Conservation (phyloP, 768 basidiomycete genomes). For the Kwoniella bestiolae region DNA sequence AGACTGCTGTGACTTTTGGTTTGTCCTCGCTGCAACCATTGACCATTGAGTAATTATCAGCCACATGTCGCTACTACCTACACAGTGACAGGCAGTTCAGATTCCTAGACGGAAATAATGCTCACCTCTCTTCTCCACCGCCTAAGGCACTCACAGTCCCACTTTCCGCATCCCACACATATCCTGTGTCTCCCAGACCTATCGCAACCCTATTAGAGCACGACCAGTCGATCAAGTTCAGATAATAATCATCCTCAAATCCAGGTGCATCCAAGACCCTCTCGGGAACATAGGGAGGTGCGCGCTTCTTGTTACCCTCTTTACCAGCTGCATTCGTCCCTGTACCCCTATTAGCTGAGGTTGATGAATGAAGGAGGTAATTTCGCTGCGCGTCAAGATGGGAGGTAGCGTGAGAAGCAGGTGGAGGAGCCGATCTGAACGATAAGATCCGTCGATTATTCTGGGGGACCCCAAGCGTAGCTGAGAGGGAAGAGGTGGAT, state of each 20-base stretch:
- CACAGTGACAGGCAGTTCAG: no score
- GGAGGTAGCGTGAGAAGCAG: constrained; percentile 37
- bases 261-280: constrained; percentile 95
- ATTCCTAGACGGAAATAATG: background rate
- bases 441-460: constrained; percentile 40
- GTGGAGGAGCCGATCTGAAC: constrained; percentile 47
- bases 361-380: constrained; percentile 43
- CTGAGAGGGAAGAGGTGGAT: constrained; percentile 41
- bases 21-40: constrained; percentile 38
- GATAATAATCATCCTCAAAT: constrained; percentile 85
- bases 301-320: constrained; percentile 63
- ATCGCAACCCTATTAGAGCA: constrained; percentile 84
- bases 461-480: constrained; percentile 39
- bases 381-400: constrained; percentile 45
- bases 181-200: constrained; percentile 81
- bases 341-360: constrained; percentile 35
- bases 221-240: constrained; percentile 92
- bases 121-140: constrained; percentile 34
- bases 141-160: constrained; percentile 72
- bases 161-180: constrained; percentile 91
- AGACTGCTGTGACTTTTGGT: constrained; percentile 50
- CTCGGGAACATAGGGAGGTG: constrained; percentile 83
- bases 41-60: no score
- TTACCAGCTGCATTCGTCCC: constrained; percentile 20
- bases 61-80: no score